phyloP scores from a whole-genome alignment of 2,329 filamentous ascomycete genomes.

The Fusarium buxicola region DNA sequence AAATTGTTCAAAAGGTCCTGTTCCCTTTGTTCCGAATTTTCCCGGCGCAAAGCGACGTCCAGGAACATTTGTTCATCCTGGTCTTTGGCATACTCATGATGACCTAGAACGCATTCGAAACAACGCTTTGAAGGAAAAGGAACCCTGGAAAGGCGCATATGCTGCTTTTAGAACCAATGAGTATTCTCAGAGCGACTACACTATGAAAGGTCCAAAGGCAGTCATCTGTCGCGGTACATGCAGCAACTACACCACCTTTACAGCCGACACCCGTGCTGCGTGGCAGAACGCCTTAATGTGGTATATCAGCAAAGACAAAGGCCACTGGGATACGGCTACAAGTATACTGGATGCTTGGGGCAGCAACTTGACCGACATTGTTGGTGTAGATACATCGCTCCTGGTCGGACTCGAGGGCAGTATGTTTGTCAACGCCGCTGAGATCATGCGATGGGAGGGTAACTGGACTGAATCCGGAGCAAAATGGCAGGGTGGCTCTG shows the following conservation, averaged over 20 bases:
- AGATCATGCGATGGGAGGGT: slow-evolving; percentile 59
- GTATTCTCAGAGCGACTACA: slow-evolving; percentile 31
- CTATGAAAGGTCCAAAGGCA: slow-evolving; percentile 47
- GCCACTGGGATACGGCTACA: slow-evolving; percentile 50
- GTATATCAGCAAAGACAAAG: slow-evolving; percentile 54
- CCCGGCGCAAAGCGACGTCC: background rate
- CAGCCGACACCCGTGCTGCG: slow-evolving; percentile 52
- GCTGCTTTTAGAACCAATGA: background rate
- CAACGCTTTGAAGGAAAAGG: slow-evolving; percentile 36
- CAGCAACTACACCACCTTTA: slow-evolving; percentile 54
- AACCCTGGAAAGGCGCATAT: slow-evolving; percentile 14
- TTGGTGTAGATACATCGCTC: slow-evolving; percentile 51
- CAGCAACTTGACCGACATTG: slow-evolving; percentile 48
- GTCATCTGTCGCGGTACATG: slow-evolving; percentile 48
- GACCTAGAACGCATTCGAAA: slow-evolving; percentile 47
- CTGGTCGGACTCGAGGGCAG: slow-evolving; percentile 54
- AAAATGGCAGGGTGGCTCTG: slow-evolving; percentile 49
- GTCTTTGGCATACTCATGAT: slow-evolving; percentile 50
- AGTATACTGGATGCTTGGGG: slow-evolving; percentile 54
- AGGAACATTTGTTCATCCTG: slow-evolving; percentile 47
- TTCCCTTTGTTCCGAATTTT: background rate
- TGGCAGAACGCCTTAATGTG: slow-evolving; percentile 57
- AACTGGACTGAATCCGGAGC: slow-evolving; percentile 53
- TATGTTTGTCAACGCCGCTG: slow-evolving; percentile 56
- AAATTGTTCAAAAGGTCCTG: background rate